Evolutionary conservation across 805 yeast species (phyloP).

Genomic region (Cyberlindnera mississippiensis): DNA sequence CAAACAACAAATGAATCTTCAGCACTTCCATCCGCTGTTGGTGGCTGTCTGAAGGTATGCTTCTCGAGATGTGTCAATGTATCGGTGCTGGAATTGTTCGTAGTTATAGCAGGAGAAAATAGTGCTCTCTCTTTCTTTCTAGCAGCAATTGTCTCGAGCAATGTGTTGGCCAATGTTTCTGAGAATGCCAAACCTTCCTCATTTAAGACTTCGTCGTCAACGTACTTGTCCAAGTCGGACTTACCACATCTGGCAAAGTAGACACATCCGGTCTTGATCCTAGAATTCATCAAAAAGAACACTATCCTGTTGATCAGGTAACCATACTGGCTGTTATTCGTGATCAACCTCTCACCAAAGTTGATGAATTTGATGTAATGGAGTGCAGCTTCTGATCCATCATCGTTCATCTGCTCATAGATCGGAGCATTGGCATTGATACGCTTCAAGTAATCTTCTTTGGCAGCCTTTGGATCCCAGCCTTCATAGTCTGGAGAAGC

Average conservation of each 20-base stretch:
- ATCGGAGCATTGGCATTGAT: slow-evolving; percentile 62
- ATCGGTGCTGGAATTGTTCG: slow-evolving; percentile 17
- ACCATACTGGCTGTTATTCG: slow-evolving; percentile 80
- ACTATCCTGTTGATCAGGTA: slow-evolving; percentile 88
- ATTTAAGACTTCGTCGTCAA: slow-evolving; percentile 79
- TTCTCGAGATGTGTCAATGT: slow-evolving; percentile 16
- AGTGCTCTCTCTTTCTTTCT: slow-evolving; percentile 21
- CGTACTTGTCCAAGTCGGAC: slow-evolving; percentile 45
- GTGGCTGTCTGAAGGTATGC: slow-evolving; percentile 33
- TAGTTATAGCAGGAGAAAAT: slow-evolving; percentile 6
- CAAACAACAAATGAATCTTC: slow-evolving; percentile 76
- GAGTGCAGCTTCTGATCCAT: slow-evolving; percentile 43
- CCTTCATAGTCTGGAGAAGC: slow-evolving; percentile 82
- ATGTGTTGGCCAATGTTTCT: slow-evolving; percentile 52
- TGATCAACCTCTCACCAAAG: slow-evolving; percentile 79
- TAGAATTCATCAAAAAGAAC: slow-evolving; percentile 85
- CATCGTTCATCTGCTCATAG: slow-evolving; percentile 63
- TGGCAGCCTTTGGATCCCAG: slow-evolving; percentile 73
- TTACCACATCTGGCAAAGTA: slow-evolving; percentile 83
- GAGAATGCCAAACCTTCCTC: slow-evolving; percentile 72
- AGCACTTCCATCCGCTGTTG: slow-evolving; percentile 51
- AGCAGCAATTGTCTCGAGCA: slow-evolving; percentile 35
- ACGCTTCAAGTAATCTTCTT: slow-evolving; percentile 70
- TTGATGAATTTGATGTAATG: slow-evolving; percentile 83
- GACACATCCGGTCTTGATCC: slow-evolving; percentile 85